Evolutionary conservation across 108 stramenopile genomes (phyloP), one percentile per base, ranked within the genome.

Genomic region (Cyclostephanos tholiformis): DNA sequence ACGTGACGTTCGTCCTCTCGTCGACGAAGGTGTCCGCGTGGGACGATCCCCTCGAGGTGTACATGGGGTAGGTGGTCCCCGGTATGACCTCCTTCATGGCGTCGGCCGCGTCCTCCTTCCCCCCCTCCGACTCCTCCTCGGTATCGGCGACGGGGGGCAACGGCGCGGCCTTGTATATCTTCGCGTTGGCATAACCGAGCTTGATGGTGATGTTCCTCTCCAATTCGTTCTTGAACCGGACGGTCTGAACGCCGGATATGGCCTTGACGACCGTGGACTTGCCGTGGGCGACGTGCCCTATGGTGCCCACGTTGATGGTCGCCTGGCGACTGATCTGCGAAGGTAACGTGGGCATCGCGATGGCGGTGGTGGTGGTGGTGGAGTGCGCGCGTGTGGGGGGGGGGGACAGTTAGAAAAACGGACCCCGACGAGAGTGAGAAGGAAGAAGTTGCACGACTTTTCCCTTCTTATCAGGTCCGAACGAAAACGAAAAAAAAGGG

Each of bases 131-230:
- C 29, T 20, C 17, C 50, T 88, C 82, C 64, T 84, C 82, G 29
- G 52, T 65, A 23, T 66, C 76, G 22, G 60, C 83, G 11, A 62
- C 74, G 68, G 80, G 60, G 4, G 71, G 43, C 29, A 60, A 58
- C 19, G 86, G 85, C 17, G 84, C 85, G 14, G 95, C 96, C 83
- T 98, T 97, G 90, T 96, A 99, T 69, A 99, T 96, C 82, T 99
- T 99, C 44, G 99, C 99, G 77, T 99, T 99, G 78, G 99, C 99
- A 76, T 99, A 99, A 66, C 99, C 98, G 61, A 99, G 80, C 79
- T 99, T 99, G 89, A 99, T 99, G 76, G 99, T 99, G 84, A 99
- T 99, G 88, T 99, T 99, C 49, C 98, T 95, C 66, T 95, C 97
- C 76, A 99, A 74, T 83, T 99, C 99, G 67, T 96, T 97, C 95